Percentiles rank a stretch among this genome's conserved stretches.
Evolutionary conservation across 208 protist species (phyloP).

Genomic region (Trypanosoma vivax): DNA sequence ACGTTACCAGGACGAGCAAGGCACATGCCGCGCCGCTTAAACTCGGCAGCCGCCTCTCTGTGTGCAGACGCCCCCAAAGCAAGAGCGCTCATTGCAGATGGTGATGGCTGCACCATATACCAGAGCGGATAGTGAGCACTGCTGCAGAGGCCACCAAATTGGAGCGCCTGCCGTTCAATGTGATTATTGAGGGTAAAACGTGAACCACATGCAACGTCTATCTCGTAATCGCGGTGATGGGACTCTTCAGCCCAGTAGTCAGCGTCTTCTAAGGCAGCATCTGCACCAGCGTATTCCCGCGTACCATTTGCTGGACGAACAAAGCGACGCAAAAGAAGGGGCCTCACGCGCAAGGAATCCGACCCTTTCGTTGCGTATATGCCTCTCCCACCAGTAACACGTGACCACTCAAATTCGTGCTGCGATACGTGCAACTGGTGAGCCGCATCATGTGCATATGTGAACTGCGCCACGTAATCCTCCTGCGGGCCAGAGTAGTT

Average conservation of each 20-base stretch:
- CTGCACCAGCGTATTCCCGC: not conserved
- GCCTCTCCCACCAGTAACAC: not conserved
- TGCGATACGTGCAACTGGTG: slow-evolving; percentile 44
- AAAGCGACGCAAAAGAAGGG: slow-evolving; percentile 8
- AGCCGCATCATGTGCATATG: slow-evolving; percentile 18
- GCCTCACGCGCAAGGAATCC: not conserved
- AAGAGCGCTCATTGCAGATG: not conserved
- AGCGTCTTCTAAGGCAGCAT: not conserved
- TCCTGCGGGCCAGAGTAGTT: slow-evolving; percentile 48
- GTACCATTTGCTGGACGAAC: not conserved
- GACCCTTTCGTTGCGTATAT: not conserved
- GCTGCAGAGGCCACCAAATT: slow-evolving; percentile 4
- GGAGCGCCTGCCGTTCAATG: not conserved
- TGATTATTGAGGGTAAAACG: not conserved
- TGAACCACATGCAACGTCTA: not conserved
- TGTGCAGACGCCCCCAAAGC: slow-evolving; percentile 1
- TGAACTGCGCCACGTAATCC: slow-evolving; percentile 48
- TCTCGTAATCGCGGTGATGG: not conserved
- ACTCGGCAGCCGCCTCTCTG: slow-evolving; percentile 38
- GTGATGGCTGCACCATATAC: slow-evolving; percentile 32
- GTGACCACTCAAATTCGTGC: slow-evolving; percentile 17
- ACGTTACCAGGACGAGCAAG: slow-evolving; percentile 22
- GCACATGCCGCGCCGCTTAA: slow-evolving; percentile 61
- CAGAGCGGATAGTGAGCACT: slow-evolving; percentile 27
- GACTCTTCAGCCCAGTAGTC: not conserved